Conservation (phyloP, 164 flowering plant genomes). For the Kalanchoe fedtschenkoi region DNA sequence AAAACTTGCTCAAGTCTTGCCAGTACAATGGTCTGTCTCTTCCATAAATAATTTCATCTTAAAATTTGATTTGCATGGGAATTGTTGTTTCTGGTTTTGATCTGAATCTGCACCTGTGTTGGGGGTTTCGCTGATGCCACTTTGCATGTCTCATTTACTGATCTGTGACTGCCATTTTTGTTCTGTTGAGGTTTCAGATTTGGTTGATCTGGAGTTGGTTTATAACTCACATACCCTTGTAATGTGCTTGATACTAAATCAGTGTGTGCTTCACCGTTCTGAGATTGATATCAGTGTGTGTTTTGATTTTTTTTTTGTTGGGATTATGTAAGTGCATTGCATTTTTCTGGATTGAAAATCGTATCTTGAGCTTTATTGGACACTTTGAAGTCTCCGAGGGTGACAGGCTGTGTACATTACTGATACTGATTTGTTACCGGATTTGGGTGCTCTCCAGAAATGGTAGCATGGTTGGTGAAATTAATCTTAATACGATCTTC, state of each 20-base stretch:
- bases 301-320: not conserved
- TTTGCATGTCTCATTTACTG: too few species aligned
- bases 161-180: too few species aligned
- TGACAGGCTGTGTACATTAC: not conserved
- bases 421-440: not conserved
- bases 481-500: not conserved
- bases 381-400: not conserved
- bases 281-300: not conserved
- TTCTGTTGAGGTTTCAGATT: too few species aligned
- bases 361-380: not conserved
- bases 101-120: not conserved
- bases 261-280: not conserved
- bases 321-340: not conserved
- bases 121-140: not conserved
- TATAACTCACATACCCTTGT: too few species aligned
- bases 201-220: too few species aligned
- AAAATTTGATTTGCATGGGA: not conserved
- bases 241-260: too few species aligned
- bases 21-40: not conserved
- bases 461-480: not conserved
- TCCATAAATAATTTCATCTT: not conserved
- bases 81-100: not conserved
- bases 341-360: not conserved
- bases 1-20: not conserved
- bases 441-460: not conserved